Conservation (phyloP, 768 basidiomycete species). For the Mycena sanguinolenta region DNA sequence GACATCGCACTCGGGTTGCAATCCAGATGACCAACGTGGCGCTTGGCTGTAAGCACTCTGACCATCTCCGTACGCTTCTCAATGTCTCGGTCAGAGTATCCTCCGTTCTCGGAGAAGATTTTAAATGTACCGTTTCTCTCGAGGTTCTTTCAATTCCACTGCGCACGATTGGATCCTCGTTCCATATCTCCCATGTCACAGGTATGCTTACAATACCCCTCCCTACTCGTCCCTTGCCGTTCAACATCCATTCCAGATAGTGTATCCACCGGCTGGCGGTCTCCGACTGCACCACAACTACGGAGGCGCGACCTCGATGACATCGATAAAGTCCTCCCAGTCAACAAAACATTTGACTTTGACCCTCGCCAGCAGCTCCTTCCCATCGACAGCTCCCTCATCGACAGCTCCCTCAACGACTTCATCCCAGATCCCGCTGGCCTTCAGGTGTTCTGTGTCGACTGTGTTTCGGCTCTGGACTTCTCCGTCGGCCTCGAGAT, state of each 20-base stretch:
- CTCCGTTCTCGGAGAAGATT: background rate
- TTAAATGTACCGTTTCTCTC: background rate
- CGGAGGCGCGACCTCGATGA: constrained; percentile 5
- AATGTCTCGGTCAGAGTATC: background rate
- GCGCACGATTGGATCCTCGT: constrained; percentile 8
- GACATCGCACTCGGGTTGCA: constrained; percentile 26
- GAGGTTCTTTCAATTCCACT: constrained; percentile 14
- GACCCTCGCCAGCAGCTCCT: constrained; percentile 29
- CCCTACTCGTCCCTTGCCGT: background rate
- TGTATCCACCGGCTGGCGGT: background rate
- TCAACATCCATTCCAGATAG: constrained; percentile 3
- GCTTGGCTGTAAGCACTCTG: constrained; percentile 26
- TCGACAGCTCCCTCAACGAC: background rate
- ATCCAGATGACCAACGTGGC: constrained; percentile 23
- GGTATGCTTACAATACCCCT: background rate
- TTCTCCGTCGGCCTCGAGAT: constrained; percentile 29
- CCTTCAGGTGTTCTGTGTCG: constrained; percentile 30
- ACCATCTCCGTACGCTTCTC: background rate
- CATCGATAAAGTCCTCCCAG: background rate
- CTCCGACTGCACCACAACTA: background rate
- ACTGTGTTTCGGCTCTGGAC: constrained; percentile 23
- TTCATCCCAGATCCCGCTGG: constrained; percentile 8
- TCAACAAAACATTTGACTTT: constrained; percentile 18
- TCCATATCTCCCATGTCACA: constrained; percentile 18
- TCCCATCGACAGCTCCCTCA: background rate